phyloP scores from a whole-genome alignment of 163 green algal species.

The Chlamydomonas reinhardtii region DNA sequence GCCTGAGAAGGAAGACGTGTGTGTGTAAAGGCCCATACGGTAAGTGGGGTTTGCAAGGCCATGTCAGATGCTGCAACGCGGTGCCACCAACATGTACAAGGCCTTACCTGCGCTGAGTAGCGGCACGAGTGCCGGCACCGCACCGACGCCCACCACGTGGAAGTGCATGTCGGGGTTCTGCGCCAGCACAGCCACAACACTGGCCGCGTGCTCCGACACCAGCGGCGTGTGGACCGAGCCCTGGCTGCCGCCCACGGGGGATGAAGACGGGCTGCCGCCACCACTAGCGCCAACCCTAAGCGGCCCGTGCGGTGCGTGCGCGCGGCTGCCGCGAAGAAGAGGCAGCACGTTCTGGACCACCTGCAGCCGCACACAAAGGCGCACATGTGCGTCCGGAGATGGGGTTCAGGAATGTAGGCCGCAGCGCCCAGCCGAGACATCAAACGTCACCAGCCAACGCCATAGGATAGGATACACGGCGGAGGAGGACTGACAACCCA shows the following conservation, averaged over 20 bases:
- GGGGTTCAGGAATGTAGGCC: too few relatives aligned
- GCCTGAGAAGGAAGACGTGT: neutral
- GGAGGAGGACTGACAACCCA: too few relatives aligned
- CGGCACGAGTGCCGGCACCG: constrained; percentile 59
- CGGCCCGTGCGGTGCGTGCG: neutral
- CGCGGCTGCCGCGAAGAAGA: constrained; percentile 13
- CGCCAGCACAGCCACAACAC: constrained; percentile 56
- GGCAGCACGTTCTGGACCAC: constrained; percentile 27
- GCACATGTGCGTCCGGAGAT: too few relatives aligned
- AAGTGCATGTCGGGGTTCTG: constrained; percentile 70
- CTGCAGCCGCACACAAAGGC: neutral
- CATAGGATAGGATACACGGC: too few relatives aligned
- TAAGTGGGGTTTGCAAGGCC: too few relatives aligned
- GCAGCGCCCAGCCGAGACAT: too few relatives aligned
- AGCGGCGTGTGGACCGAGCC: neutral
- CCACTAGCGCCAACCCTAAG: too few relatives aligned
- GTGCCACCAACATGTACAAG: too few relatives aligned
- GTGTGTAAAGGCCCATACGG: too few relatives aligned
- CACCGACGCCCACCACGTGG: constrained; percentile 53
- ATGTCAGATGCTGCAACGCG: too few relatives aligned
- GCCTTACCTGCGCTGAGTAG: constrained; percentile 42
- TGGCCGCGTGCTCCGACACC: constrained; percentile 56
- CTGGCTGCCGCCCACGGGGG: neutral
- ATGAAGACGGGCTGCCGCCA: neutral
- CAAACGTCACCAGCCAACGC: too few relatives aligned